A percentile compares a stretch with the other conserved stretches of the same genome.
Conservation (phyloP, 139 green algal genomes). For the Nannochloris sp. region DNA sequence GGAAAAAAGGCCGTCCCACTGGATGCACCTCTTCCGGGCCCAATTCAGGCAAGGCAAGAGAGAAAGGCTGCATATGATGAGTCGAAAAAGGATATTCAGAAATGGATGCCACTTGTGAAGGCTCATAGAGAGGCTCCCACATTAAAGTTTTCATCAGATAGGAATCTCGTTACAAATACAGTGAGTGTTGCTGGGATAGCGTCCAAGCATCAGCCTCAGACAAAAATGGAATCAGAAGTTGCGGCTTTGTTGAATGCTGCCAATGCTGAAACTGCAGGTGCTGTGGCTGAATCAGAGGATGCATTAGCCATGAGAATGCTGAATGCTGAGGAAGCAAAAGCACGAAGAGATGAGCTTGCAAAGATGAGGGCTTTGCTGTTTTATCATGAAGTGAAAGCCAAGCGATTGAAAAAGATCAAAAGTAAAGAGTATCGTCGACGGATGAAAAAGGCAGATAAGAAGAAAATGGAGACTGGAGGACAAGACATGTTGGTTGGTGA, state of each 20-base stretch:
- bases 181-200: slow-evolving; percentile 51
- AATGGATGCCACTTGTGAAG: slow-evolving; percentile 89
- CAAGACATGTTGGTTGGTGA: slow-evolving; percentile 16
- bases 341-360: slow-evolving; percentile 57
- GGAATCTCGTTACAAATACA: slow-evolving; percentile 10
- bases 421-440: slow-evolving; percentile 56
- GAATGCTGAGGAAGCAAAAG: slow-evolving; percentile 63
- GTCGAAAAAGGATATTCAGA: slow-evolving; percentile 66
- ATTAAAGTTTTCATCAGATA: slow-evolving; percentile 56
- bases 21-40: slow-evolving; percentile 46
- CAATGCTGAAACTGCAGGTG: slow-evolving; percentile 34
- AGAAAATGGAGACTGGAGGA: slow-evolving; percentile 14
- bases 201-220: slow-evolving; percentile 49
- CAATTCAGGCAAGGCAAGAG: slow-evolving; percentile 54
- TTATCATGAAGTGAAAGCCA: slow-evolving; percentile 82
- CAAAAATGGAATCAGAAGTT: slow-evolving; percentile 76
- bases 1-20: slow-evolving; percentile 34
- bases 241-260: slow-evolving; percentile 65
- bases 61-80: slow-evolving; percentile 80
- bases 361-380: slow-evolving; percentile 82
- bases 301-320: slow-evolving; percentile 59
- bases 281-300: slow-evolving; percentile 60
- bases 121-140: slow-evolving; percentile 86
- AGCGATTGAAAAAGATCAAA: slow-evolving; percentile 83
- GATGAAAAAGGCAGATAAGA: slow-evolving; percentile 37